A percentile compares a stretch with the other conserved stretches of the same genome.
Evolutionary conservation across 257 asterid species (phyloP).

Genomic region (Solanum clarkiae): DNA sequence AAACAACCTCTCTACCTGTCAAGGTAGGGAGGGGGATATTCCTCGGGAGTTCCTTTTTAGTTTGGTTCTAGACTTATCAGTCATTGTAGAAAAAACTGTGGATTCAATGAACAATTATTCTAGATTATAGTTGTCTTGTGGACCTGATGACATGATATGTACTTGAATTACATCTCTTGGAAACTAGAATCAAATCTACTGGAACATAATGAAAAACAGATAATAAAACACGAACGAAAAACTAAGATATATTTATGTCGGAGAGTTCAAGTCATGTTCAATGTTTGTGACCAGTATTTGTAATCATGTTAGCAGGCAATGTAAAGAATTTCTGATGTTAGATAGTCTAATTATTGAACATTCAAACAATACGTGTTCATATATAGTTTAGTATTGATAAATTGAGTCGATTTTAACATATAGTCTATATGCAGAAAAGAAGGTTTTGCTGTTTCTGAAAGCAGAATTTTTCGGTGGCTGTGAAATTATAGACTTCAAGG

Average conservation of each 20-base stretch:
- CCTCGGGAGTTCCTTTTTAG: neutral
- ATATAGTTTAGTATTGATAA: neutral
- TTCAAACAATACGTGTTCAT: neutral
- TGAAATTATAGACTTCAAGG: neutral
- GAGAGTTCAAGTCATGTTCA: neutral
- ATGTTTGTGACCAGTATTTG: neutral
- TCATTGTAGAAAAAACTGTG: neutral
- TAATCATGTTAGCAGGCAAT: neutral
- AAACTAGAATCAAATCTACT: neutral
- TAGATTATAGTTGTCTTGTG: neutral
- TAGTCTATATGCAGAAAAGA: conserved; percentile 9
- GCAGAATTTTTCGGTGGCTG: neutral
- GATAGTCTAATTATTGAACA: neutral
- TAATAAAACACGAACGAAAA: too few relatives aligned
- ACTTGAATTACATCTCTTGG: neutral
- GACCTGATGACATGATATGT: neutral
- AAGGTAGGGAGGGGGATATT: too few relatives aligned
- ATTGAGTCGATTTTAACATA: neutral
- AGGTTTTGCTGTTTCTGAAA: conserved; percentile 31
- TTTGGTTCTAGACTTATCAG: neutral
- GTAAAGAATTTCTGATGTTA: neutral
- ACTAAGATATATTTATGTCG: neutral
- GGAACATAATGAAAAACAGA: neutral
- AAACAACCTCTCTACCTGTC: neutral
- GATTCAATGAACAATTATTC: neutral